A percentile compares a stretch with the other conserved stretches of the same genome.
Conservation (phyloP, 441 rosid species). For the Biscutella auriculata region DNA sequence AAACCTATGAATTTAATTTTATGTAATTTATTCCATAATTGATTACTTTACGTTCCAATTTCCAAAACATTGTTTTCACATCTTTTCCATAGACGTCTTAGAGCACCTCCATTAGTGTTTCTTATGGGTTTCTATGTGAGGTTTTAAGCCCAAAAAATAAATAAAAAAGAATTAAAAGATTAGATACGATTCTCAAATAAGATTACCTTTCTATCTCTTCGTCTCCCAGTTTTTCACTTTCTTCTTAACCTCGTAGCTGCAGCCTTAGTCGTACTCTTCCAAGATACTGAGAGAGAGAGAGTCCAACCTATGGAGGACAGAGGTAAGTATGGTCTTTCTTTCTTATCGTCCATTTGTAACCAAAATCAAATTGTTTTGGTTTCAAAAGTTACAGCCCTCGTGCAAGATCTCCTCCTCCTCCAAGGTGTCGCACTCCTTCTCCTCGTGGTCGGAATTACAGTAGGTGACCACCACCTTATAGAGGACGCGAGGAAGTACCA, state of each 20-base stretch:
- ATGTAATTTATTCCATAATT: no score
- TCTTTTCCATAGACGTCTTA: no score
- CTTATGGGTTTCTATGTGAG: no score
- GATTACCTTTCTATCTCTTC: no score
- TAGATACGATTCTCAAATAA: no score
- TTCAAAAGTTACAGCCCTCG: slow-evolving; percentile 59
- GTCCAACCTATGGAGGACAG: slow-evolving; percentile 59
- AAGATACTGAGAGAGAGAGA: slow-evolving; percentile 53
- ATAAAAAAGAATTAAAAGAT: no score
- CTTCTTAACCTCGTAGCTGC: slow-evolving; percentile 49
- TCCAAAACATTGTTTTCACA: no score
- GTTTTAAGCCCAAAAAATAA: no score
- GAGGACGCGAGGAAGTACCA: slow-evolving; percentile 47
- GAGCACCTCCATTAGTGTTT: no score
- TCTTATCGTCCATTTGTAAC: background rate
- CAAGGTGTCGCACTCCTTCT: slow-evolving; percentile 49
- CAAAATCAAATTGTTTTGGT: background rate
- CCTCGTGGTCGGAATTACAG: slow-evolving; percentile 63
- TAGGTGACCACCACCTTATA: slow-evolving; percentile 46
- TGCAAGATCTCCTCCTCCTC: slow-evolving; percentile 41
- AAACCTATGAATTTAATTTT: no score
- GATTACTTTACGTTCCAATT: no score
- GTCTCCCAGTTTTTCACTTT: no score
- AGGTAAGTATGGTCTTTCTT: slow-evolving; percentile 23
- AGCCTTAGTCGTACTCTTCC: slow-evolving; percentile 38